These are phyloP conservation scores for Aspergillus viridinutans DNA, from an alignment of 2,329 filamentous ascomycete genomes.

Conservation along the genomic window DNA sequence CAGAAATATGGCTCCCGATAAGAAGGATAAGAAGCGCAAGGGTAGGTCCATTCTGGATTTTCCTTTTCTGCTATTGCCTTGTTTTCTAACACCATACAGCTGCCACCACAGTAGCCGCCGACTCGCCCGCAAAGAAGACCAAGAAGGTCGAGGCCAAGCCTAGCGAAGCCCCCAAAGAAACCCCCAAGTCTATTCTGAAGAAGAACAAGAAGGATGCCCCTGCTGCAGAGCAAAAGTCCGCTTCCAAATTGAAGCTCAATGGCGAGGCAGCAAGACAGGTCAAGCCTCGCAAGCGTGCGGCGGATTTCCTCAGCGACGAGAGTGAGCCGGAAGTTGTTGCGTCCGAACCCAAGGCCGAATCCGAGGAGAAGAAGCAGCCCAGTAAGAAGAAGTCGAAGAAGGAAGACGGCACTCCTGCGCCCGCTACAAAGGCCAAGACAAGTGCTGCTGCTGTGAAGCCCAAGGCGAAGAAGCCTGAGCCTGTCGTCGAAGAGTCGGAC, in stretches of 20 bases:
- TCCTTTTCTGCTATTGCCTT: background rate
- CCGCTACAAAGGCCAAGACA: slow-evolving; percentile 21
- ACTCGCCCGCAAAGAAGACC: slow-evolving; percentile 56
- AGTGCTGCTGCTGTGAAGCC: slow-evolving; percentile 20
- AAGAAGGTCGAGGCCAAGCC: slow-evolving; percentile 46
- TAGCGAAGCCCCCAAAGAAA: slow-evolving; percentile 23
- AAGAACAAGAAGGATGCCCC: slow-evolving; percentile 23
- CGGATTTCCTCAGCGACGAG: slow-evolving; percentile 46
- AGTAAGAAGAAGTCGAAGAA: slow-evolving; percentile 45
- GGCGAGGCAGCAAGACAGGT: slow-evolving; percentile 31
- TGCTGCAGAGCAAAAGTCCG: slow-evolving; percentile 20
- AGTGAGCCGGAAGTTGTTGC: slow-evolving; percentile 21
- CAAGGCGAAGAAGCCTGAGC: slow-evolving; percentile 46
- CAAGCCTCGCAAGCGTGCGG: slow-evolving; percentile 46
- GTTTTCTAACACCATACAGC: slow-evolving; percentile 10
- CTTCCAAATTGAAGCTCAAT: slow-evolving; percentile 29
- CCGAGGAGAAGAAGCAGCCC: slow-evolving; percentile 37
- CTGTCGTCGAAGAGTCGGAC: slow-evolving; percentile 32
- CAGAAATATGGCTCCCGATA: slow-evolving; percentile 50
- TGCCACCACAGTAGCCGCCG: slow-evolving; percentile 39
- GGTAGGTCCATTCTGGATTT: slow-evolving; percentile 22
- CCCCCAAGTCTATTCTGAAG: slow-evolving; percentile 32
- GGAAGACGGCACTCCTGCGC: slow-evolving; percentile 29
- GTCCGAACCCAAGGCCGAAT: slow-evolving; percentile 13
- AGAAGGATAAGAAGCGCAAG: slow-evolving; percentile 50